Percentiles rank a stretch among this genome's conserved stretches.
Conservation (phyloP, 1,139 yeast species). For the Protomyces arabidopsidicola region DNA sequence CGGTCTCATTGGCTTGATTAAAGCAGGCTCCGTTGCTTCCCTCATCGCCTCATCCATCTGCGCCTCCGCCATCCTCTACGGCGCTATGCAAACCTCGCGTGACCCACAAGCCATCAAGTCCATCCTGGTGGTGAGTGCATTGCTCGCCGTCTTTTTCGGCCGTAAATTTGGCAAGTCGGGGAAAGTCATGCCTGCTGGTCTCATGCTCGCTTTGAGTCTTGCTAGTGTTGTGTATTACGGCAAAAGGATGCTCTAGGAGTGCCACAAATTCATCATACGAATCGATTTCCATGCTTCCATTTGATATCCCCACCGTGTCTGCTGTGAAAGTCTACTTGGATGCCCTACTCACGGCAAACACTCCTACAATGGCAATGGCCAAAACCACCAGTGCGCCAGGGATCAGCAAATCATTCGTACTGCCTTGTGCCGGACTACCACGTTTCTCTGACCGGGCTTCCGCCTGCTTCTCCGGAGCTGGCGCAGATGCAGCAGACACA, state of each 20-base stretch:
- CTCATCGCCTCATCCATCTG: conserved; percentile 24
- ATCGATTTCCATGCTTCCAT: too few relatives aligned
- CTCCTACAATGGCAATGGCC: conserved; percentile 57
- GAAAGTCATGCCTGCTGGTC: conserved; percentile 18
- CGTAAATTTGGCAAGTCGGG: conserved; percentile 4
- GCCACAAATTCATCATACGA: too few relatives aligned
- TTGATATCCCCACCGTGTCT: background rate
- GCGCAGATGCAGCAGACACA: background rate
- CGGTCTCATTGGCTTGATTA: conserved; percentile 19
- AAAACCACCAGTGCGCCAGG: conserved; percentile 62
- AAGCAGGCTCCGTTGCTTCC: conserved; percentile 24
- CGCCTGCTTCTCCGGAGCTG: background rate
- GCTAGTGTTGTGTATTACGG: conserved; percentile 12
- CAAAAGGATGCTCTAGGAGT: background rate
- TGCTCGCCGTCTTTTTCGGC: background rate
- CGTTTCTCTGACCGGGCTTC: background rate
- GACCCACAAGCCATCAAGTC: conserved; percentile 15
- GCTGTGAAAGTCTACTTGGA: background rate
- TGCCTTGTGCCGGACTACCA: conserved; percentile 50
- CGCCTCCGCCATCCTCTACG: conserved; percentile 15
- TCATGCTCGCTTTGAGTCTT: conserved; percentile 13
- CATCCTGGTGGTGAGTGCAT: background rate
- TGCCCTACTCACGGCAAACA: conserved; percentile 44
- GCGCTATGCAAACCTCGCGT: conserved; percentile 10
- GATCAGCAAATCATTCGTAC: conserved; percentile 52